These are phyloP conservation scores for Chrysoporthe austroafricana DNA, from an alignment of 2,329 filamentous ascomycete species.

Conservation along the genomic window DNA sequence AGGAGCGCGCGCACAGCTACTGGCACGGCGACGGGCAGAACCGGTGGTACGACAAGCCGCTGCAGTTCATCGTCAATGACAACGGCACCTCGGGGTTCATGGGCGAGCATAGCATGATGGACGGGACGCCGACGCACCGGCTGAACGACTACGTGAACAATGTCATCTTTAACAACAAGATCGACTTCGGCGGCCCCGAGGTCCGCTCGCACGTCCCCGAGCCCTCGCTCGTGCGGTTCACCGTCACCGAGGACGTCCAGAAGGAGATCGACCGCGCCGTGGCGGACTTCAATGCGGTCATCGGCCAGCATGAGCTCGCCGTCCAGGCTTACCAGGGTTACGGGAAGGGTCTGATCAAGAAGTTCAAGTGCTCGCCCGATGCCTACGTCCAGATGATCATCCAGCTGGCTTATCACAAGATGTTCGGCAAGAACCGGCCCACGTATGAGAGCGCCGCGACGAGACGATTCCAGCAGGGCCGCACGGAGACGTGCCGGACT, in stretches of 20 bases:
- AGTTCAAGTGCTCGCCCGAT: constrained; percentile 97
- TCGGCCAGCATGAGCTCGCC: constrained; percentile 84
- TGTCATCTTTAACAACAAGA: constrained; percentile 90
- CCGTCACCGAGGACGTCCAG: constrained; percentile 73
- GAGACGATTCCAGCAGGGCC: constrained; percentile 92
- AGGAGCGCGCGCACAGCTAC: constrained; percentile 94
- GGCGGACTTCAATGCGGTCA: constrained; percentile 78
- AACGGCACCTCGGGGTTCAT: constrained; percentile 97
- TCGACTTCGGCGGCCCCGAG: constrained; percentile 80
- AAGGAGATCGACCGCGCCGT: constrained; percentile 78
- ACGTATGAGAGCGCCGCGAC: constrained; percentile 97
- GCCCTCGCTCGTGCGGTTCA: constrained; percentile 77
- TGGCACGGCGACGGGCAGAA: constrained; percentile 98
- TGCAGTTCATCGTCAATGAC: constrained; percentile 97
- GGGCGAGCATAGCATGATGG: constrained; percentile 99
- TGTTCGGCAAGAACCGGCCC: constrained; percentile 96
- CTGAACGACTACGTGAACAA: constrained; percentile 94
- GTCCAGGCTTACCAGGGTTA: constrained; percentile 97
- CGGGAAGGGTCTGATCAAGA: constrained; percentile 98
- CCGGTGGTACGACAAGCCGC: constrained; percentile 96
- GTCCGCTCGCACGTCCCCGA: constrained; percentile 85
- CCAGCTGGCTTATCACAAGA: constrained; percentile 97
- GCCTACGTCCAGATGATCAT: constrained; percentile 99
- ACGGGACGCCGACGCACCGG: constrained; percentile 95
- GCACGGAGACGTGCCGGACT: constrained; percentile 92